Evolutionary conservation across 2,329 filamentous ascomycete species (phyloP).

Genomic region (Penicillium griseofulvum): DNA sequence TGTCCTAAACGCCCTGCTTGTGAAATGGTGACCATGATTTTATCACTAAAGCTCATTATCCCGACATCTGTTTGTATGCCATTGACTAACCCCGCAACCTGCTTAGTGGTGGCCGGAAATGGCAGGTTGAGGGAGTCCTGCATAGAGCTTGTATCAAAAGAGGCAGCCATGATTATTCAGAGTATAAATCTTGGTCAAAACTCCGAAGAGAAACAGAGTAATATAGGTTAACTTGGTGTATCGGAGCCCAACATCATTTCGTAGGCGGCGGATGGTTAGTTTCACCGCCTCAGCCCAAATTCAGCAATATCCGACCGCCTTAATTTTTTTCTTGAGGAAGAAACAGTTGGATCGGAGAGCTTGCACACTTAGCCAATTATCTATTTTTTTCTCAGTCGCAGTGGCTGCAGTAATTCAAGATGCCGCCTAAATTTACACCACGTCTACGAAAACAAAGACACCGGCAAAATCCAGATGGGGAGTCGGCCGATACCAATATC

Average conservation of each 20-base stretch:
- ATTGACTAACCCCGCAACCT: constrained; percentile 61
- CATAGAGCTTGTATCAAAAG: constrained; percentile 24
- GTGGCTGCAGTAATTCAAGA: constrained; percentile 21
- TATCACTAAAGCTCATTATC: constrained; percentile 76
- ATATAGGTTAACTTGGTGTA: not conserved
- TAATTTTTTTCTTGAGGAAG: constrained; percentile 22
- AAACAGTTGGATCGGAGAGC: constrained; percentile 5
- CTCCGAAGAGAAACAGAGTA: not conserved
- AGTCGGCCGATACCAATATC: constrained; percentile 48
- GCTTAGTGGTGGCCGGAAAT: constrained; percentile 67
- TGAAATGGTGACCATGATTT: constrained; percentile 83
- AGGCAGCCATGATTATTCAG: constrained; percentile 24
- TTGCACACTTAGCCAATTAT: constrained; percentile 3
- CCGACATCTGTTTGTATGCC: constrained; percentile 70
- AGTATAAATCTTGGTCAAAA: not conserved
- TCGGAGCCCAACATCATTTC: not conserved
- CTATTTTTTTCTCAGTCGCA: constrained; percentile 12
- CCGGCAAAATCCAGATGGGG: constrained; percentile 32
- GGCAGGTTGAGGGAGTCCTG: constrained; percentile 50
- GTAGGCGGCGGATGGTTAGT: not conserved
- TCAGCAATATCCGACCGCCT: constrained; percentile 22
- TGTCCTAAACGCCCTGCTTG: constrained; percentile 83
- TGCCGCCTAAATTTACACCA: constrained; percentile 51
- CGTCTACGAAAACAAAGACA: constrained; percentile 59
- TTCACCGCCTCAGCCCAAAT: constrained; percentile 15